A percentile compares a stretch with the other conserved stretches of the same genome.
These are phyloP conservation scores for Thielaviopsis ethacetica DNA, from an alignment of 2,329 filamentous ascomycete genomes.

Conservation along the genomic window DNA sequence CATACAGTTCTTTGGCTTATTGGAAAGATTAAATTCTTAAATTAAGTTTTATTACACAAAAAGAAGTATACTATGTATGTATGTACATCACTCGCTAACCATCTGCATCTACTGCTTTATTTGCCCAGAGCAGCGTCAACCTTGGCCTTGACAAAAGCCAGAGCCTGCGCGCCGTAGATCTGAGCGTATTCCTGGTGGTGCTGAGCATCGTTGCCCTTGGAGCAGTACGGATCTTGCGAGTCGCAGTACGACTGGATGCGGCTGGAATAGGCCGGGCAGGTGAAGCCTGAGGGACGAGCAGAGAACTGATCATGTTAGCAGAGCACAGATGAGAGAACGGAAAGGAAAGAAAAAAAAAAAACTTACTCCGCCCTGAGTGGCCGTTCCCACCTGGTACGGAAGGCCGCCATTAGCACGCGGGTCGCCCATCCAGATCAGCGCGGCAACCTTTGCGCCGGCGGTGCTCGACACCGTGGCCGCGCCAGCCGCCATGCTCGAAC, in stretches of 20 bases:
- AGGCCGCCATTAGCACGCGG: constrained; percentile 39
- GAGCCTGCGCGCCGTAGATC: constrained; percentile 42
- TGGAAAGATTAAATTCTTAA: neutral
- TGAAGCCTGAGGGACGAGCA: constrained; percentile 39
- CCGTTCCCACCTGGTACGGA: constrained; percentile 44
- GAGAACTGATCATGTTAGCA: constrained; percentile 32
- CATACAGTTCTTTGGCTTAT: no score
- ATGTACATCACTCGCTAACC: neutral
- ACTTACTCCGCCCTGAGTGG: constrained; percentile 38
- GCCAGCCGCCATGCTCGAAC: constrained; percentile 27
- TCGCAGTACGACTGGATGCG: constrained; percentile 53
- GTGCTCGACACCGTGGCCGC: constrained; percentile 26
- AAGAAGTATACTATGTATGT: neutral
- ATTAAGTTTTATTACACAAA: neutral
- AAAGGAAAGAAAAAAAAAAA: neutral
- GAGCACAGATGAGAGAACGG: neutral
- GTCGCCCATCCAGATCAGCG: constrained; percentile 48
- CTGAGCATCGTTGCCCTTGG: constrained; percentile 42
- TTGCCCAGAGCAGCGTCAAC: constrained; percentile 13
- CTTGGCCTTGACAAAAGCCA: constrained; percentile 39
- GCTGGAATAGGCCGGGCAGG: constrained; percentile 31
- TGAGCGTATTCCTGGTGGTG: constrained; percentile 47
- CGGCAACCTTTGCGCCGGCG: constrained; percentile 40
- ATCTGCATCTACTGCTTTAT: neutral
- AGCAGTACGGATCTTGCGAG: constrained; percentile 47